Conservation (phyloP, 2,329 filamentous ascomycete genomes). For the Sodiomyces alkalinus region DNA sequence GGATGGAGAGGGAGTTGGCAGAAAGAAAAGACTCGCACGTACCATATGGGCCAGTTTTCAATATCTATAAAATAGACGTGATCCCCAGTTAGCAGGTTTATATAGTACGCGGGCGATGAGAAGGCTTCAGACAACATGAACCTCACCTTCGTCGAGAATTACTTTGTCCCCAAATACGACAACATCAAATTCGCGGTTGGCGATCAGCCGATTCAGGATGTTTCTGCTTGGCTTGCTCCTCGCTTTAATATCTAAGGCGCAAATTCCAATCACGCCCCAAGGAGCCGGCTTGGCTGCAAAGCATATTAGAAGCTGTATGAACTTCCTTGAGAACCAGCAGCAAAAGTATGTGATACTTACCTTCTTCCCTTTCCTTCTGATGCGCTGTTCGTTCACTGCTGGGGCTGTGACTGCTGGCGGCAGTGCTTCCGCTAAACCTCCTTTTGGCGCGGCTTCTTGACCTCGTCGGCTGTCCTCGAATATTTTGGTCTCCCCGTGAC, state of each 20-base stretch:
- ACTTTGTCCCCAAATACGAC: constrained; percentile 98
- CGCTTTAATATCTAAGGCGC: constrained; percentile 88
- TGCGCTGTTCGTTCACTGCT: constrained; percentile 50
- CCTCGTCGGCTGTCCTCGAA: constrained; percentile 33
- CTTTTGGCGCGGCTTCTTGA: constrained; percentile 58
- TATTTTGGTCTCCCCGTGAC: constrained; percentile 9
- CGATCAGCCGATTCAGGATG: constrained; percentile 82
- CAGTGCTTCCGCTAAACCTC: constrained; percentile 68
- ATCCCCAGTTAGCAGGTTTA: background rate
- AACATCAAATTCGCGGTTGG: constrained; percentile 87
- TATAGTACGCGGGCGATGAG: background rate
- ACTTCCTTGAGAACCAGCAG: constrained; percentile 6
- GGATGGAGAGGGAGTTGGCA: background rate
- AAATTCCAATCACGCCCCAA: constrained; percentile 71
- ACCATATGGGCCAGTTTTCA: constrained; percentile 90
- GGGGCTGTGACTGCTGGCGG: constrained; percentile 66
- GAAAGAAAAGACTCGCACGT: constrained; percentile 6
- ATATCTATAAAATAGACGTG: constrained; percentile 37
- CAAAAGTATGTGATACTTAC: constrained; percentile 17
- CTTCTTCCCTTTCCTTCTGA: constrained; percentile 42
- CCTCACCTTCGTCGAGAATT: constrained; percentile 74
- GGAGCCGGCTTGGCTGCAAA: constrained; percentile 37
- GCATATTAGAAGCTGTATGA: constrained; percentile 13
- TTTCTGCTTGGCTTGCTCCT: constrained; percentile 94
- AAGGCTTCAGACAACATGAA: no score